Base-by-base conservation (phyloP, 768 basidiomycete species). In the Suillus tomentosus region DNA sequence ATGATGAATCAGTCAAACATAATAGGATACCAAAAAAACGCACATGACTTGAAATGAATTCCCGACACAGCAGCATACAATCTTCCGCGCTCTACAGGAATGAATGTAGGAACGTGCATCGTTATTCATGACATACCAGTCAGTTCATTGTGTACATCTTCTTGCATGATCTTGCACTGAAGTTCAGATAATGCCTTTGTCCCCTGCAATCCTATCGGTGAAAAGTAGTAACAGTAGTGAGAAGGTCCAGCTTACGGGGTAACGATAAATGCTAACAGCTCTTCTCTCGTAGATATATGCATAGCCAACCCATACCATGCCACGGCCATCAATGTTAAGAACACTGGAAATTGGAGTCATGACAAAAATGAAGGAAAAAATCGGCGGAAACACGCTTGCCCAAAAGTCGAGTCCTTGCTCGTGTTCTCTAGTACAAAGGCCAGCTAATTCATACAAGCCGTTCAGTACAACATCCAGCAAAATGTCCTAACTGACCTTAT, bases 31-130 rank as follows among this genome's bases (percentile, higher is more conserved):
- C 3, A 5, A 58, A 27, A 19, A 19, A 37, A 67, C 70, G 54
- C 45, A 66, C 69, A 71, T 56, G 45, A 34, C 51, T 50, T 62
- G 40, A 68, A 68, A 47, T 71, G 70, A 5, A 68, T 36, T 3
- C 70, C 70, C 3, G 70, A 61, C 7, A 56, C 58, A 56, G 64
- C 48, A 14, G 63, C 40, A 50, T 71, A 70, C 5, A 54, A 54
- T 40, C 24, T 24, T n/a, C 69, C 69, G 9, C 70, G 66, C 24
- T 59, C 45, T 57, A 14, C 5, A 15, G 1, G 10, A 42, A 42
- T 27, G 11, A 13, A 58, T 48, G 37, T 45, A 5, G 39, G 22
- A 22, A 31, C 10, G 5, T 17, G 7, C 2, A 1, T 57, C 37
- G 5, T 24, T 5, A 13, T 7, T 19, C 40, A 17, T 42, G 10